phyloP scores from a whole-genome alignment of 805 yeast genomes.

The Metschnikowia bowlesiae region DNA sequence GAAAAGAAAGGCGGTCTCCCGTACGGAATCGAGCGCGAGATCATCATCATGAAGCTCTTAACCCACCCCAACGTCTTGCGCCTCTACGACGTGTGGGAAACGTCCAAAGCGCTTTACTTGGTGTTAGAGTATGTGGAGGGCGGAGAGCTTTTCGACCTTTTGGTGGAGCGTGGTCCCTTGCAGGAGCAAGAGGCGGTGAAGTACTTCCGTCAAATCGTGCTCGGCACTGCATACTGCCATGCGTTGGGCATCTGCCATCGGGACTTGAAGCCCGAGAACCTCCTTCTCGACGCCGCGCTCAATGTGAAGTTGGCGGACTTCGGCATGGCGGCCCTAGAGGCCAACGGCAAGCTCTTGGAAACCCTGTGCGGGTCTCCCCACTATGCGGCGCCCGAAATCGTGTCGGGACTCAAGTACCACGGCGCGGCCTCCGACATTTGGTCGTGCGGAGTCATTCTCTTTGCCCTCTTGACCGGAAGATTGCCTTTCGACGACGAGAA shows the following conservation, averaged over 20 bases:
- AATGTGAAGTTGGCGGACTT: conserved; percentile 80
- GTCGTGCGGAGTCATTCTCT: conserved; percentile 83
- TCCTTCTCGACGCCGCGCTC: conserved; percentile 59
- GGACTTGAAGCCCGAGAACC: conserved; percentile 78
- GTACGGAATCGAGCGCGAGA: conserved; percentile 95
- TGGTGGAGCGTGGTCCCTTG: conserved; percentile 67
- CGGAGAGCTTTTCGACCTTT: conserved; percentile 76
- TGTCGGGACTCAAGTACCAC: conserved; percentile 70
- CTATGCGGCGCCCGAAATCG: conserved; percentile 86
- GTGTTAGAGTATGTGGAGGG: conserved; percentile 83
- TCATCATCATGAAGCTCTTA: conserved; percentile 91
- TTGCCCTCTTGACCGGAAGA: conserved; percentile 75
- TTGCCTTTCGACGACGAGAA: conserved; percentile 82
- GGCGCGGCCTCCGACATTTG: conserved; percentile 85
- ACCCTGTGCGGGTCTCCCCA: conserved; percentile 88
- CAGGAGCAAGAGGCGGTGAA: conserved; percentile 70
- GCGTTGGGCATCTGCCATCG: conserved; percentile 76
- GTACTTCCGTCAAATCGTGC: conserved; percentile 71
- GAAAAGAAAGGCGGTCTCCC: conserved; percentile 53
- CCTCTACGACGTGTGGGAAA: conserved; percentile 97
- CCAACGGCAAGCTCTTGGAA: conserved; percentile 63
- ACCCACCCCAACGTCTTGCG: conserved; percentile 93
- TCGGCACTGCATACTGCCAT: conserved; percentile 79
- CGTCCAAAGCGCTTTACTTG: conserved; percentile 77
- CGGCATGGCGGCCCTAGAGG: conserved; percentile 85